Evolutionary conservation across 345 rosid species (phyloP).

Genomic region (Populus deltoides): DNA sequence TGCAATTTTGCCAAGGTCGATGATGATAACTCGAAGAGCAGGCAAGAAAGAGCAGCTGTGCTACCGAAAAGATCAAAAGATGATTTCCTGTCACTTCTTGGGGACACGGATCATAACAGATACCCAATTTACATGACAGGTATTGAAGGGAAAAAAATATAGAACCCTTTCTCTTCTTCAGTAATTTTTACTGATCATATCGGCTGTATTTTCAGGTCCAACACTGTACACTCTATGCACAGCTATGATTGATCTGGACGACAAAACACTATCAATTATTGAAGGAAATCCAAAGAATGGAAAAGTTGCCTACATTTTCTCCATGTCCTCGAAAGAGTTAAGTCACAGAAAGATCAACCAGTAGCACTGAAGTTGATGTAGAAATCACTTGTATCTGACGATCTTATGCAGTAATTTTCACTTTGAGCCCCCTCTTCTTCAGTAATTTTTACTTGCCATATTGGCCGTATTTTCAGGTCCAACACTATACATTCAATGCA

Average conservation of each 20-base stretch:
- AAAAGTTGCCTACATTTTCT: constrained; percentile 43
- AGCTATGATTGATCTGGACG: constrained; percentile 43
- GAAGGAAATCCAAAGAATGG: constrained; percentile 47
- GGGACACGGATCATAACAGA: constrained; percentile 37
- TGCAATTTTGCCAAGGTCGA: constrained; percentile 23
- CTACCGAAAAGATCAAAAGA: constrained; percentile 44
- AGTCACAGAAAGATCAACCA: constrained; percentile 2
- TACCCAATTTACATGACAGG: constrained; percentile 65
- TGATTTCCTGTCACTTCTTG: constrained; percentile 52
- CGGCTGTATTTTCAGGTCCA: constrained; percentile 45
- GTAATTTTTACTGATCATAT: constrained; percentile 7
- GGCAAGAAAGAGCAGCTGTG: constrained; percentile 42
- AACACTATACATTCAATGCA: constrained; percentile 45
- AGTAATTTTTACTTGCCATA: constrained; percentile 6
- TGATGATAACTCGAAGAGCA: constrained; percentile 49
- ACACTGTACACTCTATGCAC: constrained; percentile 48
- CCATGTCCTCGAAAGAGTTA: constrained; percentile 31
- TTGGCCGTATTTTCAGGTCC: constrained; percentile 45
- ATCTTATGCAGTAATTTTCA: constrained; percentile 4
- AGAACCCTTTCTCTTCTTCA: constrained; percentile 10
- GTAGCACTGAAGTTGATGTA: not conserved
- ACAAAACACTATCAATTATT: constrained; percentile 42
- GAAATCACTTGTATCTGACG: constrained; percentile 6
- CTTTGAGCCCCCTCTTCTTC: constrained; percentile 9
- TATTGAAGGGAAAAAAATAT: constrained; percentile 1